Evolutionary conservation across 352 stramenopile species (phyloP).

Genomic region (Saprolegnia parasitica): DNA sequence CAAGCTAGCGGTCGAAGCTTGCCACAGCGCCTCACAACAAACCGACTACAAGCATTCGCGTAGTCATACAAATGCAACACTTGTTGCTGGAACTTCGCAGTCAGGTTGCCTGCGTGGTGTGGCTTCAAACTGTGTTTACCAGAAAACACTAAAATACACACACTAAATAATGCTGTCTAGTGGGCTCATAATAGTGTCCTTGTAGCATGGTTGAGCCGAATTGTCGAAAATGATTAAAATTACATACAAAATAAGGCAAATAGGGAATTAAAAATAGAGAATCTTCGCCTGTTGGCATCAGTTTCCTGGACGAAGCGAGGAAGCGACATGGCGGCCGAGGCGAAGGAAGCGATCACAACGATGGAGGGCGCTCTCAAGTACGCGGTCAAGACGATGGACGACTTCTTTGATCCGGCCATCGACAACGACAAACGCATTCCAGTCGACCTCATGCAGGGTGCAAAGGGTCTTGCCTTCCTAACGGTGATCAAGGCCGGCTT

Average conservation of each 20-base stretch:
- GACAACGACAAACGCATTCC: slow-evolving; percentile 86
- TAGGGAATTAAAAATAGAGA: background rate
- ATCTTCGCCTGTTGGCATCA: background rate
- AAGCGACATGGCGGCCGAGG: slow-evolving; percentile 8
- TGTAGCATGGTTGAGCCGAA: no score
- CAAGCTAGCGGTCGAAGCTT: no score
- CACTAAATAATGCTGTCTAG: no score
- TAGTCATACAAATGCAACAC: no score
- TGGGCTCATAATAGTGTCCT: no score
- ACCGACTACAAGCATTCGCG: no score
- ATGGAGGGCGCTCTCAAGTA: slow-evolving; percentile 89
- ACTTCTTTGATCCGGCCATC: slow-evolving; percentile 85
- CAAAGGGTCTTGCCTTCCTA: slow-evolving; percentile 88
- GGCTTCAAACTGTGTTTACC: no score
- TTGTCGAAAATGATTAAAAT: no score
- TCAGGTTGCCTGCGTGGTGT: no score
- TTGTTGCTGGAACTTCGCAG: no score
- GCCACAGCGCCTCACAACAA: no score
- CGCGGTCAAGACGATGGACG: slow-evolving; percentile 86
- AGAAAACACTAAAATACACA: no score
- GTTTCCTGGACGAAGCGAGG: background rate
- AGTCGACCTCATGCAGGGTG: slow-evolving; percentile 83
- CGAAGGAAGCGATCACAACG: slow-evolving; percentile 78
- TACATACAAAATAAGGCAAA: background rate
- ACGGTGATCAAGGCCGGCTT: slow-evolving; percentile 90